phyloP scores from a whole-genome alignment of 1,139 yeast species.

The Scheffersomyces lignicola region DNA sequence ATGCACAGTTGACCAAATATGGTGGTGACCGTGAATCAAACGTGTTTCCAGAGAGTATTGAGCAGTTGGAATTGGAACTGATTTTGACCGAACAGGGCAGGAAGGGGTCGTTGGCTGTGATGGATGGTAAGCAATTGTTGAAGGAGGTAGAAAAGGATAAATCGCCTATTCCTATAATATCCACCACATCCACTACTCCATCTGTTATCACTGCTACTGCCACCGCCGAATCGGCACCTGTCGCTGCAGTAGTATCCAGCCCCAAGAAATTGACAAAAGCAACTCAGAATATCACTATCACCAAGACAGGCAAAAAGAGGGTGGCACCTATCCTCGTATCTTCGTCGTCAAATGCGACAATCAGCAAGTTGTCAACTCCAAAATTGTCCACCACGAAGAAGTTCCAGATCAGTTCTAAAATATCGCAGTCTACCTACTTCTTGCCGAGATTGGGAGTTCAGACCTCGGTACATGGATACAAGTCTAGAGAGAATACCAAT shows the following conservation, averaged over 20 bases:
- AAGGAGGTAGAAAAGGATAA: conserved; percentile 2
- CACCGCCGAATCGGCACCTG: neutral
- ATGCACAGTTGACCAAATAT: conserved; percentile 70
- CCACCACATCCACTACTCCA: conserved; percentile 1
- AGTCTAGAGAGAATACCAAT: conserved; percentile 18
- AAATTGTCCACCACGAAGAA: conserved; percentile 14
- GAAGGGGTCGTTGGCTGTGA: conserved; percentile 5
- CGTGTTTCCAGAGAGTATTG: conserved; percentile 83
- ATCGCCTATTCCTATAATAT: neutral
- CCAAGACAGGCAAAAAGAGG: conserved; percentile 81
- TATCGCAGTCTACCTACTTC: conserved; percentile 42
- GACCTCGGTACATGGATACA: conserved; percentile 47
- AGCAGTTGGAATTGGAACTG: conserved; percentile 73
- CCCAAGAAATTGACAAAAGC: conserved; percentile 10
- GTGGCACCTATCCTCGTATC: conserved; percentile 84
- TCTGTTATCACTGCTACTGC: conserved; percentile 1
- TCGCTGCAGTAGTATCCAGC: conserved; percentile 4
- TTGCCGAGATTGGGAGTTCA: conserved; percentile 51
- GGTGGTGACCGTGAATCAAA: conserved; percentile 87
- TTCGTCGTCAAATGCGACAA: conserved; percentile 22
- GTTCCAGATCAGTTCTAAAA: conserved; percentile 23
- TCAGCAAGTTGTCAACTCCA: conserved; percentile 7
- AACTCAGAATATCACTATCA: conserved; percentile 48
- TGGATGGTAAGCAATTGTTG: no score
- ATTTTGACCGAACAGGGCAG: conserved; percentile 18